Evolutionary conservation across 208 protist species (phyloP), one percentile per base, ranked within the genome.

Genomic region (Borovskyia barvae): DNA sequence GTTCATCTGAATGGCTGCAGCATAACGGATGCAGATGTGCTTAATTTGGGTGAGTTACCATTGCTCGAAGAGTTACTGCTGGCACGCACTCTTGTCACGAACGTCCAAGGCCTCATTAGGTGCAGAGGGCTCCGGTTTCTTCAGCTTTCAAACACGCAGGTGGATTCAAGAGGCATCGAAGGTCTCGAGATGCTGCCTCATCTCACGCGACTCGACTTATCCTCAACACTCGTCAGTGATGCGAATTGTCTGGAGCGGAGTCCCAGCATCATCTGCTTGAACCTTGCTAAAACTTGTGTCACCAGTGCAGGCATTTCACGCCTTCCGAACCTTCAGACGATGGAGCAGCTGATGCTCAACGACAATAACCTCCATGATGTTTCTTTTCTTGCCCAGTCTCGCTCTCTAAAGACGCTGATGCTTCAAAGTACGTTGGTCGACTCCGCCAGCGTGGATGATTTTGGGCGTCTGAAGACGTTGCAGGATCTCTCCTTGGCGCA

Each of bases 1-100:
- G 33, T 74, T 19, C 66, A 70, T 37, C 15, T 79, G 35, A 63
- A 30, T 52, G 55, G 59, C 5, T 61, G 55, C 72, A 39, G 28
- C 29, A 28, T 75, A 22, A 56, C 20, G 8, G 54, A 51, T 20
- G 42, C 19, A 0, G 54, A 66, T 30, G 14, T 79, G 11, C 30
- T n/a, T 15, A n/a, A 55, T 5, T 19, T 79, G 12, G 60, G 46
- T 2, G 7, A 61, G 25, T 26, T 78, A 40, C 26, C 15, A 20
- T 14, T 33, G 0, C 25, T 78, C 12, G 41, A 56, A 33, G 66
- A 66, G 24, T 47, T 79, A 4, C 32, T 75, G 3, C 50, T 79
- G 17, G 53, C 51, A n/a, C 15, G 51, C 1, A 75, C 66, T 11
- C 37, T 24, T 5, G 32, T 75, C 30, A 69, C 53, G 9, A 46